Evolutionary conservation across 2,329 filamentous ascomycete species (phyloP).

Genomic region (Juglanconis oblonga): DNA sequence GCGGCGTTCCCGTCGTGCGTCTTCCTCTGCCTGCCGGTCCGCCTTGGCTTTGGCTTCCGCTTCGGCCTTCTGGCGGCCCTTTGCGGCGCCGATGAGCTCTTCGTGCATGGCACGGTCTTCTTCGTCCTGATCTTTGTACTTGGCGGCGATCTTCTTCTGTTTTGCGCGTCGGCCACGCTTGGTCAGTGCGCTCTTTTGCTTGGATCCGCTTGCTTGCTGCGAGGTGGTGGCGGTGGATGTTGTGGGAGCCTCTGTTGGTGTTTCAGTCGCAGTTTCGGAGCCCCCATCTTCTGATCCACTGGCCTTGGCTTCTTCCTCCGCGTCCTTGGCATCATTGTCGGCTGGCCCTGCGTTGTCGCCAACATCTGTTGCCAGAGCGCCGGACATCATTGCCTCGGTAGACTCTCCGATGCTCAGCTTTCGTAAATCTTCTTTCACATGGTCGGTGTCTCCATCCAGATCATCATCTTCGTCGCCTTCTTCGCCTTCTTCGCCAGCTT

Average conservation of each 20-base stretch:
- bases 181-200: conserved; percentile 42
- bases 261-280: conserved; percentile 24
- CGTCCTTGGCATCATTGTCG: not conserved
- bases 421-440: conserved; percentile 15
- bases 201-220: conserved; percentile 26
- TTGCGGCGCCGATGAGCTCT: conserved; percentile 75
- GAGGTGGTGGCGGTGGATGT: conserved; percentile 23
- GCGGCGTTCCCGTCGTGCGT: conserved; percentile 70
- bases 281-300: conserved; percentile 28
- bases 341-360: not conserved
- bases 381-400: conserved; percentile 15
- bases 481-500: conserved; percentile 26
- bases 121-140: conserved; percentile 93
- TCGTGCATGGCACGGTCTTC: conserved; percentile 85
- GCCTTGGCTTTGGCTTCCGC: conserved; percentile 67
- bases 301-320: not conserved
- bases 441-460: conserved; percentile 10
- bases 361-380: conserved; percentile 8
- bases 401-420: conserved; percentile 17
- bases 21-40: conserved; percentile 67
- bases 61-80: conserved; percentile 64
- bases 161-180: conserved; percentile 79
- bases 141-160: conserved; percentile 80
- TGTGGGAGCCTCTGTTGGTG: conserved; percentile 25
- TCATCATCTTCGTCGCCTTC: conserved; percentile 8